These are phyloP conservation scores for Coniochaeta sp. DNA, from an alignment of 2,329 filamentous ascomycete genomes.

Conservation along the genomic window DNA sequence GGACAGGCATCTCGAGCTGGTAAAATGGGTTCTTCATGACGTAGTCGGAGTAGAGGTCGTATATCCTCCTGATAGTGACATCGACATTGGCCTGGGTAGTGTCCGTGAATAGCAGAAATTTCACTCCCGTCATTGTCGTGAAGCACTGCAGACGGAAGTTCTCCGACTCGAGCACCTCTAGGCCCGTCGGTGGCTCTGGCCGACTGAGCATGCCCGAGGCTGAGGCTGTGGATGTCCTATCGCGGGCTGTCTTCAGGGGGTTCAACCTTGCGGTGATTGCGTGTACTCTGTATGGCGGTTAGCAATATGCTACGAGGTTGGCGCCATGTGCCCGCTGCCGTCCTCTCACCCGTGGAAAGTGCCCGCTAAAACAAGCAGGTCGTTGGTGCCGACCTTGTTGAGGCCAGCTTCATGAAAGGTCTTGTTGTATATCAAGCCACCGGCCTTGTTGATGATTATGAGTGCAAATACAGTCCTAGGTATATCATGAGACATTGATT, in stretches of 20 bases:
- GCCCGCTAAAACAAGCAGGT: constrained; percentile 92
- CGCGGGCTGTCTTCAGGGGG: constrained; percentile 35
- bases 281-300: constrained; percentile 44
- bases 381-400: constrained; percentile 85
- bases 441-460: constrained; percentile 98
- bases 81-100: constrained; percentile 81
- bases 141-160: constrained; percentile 96
- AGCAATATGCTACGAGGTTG: constrained; percentile 1
- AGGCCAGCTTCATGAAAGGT: constrained; percentile 81
- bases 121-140: constrained; percentile 86
- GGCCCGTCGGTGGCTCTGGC: constrained; percentile 53
- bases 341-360: constrained; percentile 84
- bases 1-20: constrained; percentile 92
- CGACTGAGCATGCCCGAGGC: constrained; percentile 21
- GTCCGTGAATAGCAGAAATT: constrained; percentile 94
- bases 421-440: constrained; percentile 91
- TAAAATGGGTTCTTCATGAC: constrained; percentile 99
- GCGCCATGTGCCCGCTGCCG: constrained; percentile 15
- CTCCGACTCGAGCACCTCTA: constrained; percentile 89
- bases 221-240: constrained; percentile 27
- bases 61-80: constrained; percentile 72
- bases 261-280: constrained; percentile 59
- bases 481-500: background rate
- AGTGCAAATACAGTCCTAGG: constrained; percentile 87
- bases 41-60: constrained; percentile 92